phyloP scores from a whole-genome alignment of 139 green algal species.

The Closterium sp. region DNA sequence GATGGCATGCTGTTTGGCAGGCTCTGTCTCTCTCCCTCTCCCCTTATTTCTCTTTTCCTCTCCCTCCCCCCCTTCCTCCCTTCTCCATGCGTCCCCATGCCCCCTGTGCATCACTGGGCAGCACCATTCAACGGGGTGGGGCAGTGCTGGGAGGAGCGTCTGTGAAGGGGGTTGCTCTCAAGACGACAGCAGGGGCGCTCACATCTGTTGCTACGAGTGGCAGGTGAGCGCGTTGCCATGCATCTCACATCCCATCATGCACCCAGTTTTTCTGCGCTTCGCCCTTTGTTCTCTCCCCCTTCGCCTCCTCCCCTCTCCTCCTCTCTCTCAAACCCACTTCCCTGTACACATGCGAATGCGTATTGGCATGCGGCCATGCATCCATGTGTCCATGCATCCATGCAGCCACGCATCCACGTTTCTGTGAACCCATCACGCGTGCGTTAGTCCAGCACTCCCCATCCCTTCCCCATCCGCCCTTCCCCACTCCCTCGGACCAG shows the following conservation, averaged over 20 bases:
- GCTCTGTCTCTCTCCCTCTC: no score
- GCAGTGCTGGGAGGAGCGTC: not conserved
- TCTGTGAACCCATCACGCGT: not conserved
- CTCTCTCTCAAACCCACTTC: not conserved
- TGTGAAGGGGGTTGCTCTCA: not conserved
- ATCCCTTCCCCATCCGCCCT: not conserved
- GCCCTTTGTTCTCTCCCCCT: not conserved
- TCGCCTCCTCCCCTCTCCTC: constrained; percentile 1
- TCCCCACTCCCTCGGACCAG: not conserved
- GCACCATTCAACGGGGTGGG: not conserved
- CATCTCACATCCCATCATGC: not conserved
- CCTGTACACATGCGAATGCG: not conserved
- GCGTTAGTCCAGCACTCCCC: no score
- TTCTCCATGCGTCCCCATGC: not conserved
- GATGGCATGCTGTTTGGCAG: no score
- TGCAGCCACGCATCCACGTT: no score
- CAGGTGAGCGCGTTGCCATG: not conserved
- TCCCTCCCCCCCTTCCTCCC: not conserved
- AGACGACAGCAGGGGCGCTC: not conserved
- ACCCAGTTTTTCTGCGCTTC: not conserved
- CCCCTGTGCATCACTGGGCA: not conserved
- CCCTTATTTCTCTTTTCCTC: no score
- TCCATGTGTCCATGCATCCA: no score
- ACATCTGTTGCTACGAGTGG: not conserved
- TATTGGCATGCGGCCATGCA: no score